A percentile compares a stretch with the other conserved stretches of the same genome.
Conservation (phyloP, 1,139 yeast species). For the Pichia sp. region DNA sequence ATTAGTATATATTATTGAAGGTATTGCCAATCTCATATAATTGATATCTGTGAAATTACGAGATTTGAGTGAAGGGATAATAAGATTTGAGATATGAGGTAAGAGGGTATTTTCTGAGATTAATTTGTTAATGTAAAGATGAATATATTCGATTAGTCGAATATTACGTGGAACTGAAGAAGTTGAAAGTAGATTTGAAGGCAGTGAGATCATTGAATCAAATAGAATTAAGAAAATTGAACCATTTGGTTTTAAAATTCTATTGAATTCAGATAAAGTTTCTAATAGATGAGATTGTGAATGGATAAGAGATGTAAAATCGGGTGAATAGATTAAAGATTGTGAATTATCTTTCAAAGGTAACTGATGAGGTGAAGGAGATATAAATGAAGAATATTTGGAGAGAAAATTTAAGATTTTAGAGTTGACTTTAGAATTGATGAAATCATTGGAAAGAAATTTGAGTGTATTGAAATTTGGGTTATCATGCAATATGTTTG, state of each 20-base stretch:
- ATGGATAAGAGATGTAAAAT: slow-evolving; percentile 17
- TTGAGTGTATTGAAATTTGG: slow-evolving; percentile 19
- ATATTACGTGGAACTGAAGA: slow-evolving; percentile 3
- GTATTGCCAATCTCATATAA: slow-evolving; percentile 25
- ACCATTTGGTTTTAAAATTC: slow-evolving; percentile 26
- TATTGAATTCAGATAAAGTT: slow-evolving; percentile 22
- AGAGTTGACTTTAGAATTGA: slow-evolving; percentile 14
- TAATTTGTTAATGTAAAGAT: slow-evolving; percentile 9
- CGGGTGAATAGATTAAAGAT: slow-evolving; percentile 22
- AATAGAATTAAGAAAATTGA: slow-evolving; percentile 18
- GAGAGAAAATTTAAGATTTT: slow-evolving; percentile 21
- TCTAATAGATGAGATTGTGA: slow-evolving; percentile 13
- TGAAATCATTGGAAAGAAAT: slow-evolving; percentile 17
- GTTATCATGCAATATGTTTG: slow-evolving; percentile 11
- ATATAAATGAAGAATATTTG: slow-evolving; percentile 26
- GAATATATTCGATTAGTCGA: slow-evolving; percentile 10
- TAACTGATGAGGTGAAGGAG: slow-evolving; percentile 18
- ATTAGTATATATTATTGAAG: slow-evolving; percentile 12
- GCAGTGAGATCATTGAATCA: slow-evolving; percentile 4
- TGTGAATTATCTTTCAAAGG: slow-evolving; percentile 25
- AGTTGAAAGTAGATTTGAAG: background rate
- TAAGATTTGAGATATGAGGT: slow-evolving; percentile 17
- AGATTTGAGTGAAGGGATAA: slow-evolving; percentile 18
- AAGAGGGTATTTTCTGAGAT: slow-evolving; percentile 9
- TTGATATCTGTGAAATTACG: slow-evolving; percentile 23